Base-by-base conservation (phyloP, 2,329 filamentous ascomycete genomes). In the Monilinia fructicola region DNA sequence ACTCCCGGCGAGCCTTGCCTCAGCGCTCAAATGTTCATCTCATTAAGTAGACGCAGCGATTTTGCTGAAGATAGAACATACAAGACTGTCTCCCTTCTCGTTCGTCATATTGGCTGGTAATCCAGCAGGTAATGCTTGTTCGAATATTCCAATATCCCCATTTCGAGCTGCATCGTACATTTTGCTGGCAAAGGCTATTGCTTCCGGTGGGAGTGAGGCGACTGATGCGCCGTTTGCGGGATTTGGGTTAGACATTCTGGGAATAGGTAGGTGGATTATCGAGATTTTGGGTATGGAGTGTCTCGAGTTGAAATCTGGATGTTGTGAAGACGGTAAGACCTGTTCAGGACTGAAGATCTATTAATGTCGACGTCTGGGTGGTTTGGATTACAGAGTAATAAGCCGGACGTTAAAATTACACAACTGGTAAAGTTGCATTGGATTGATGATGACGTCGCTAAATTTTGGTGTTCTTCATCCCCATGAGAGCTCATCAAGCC, bases 31-130 rank as follows among this genome's bases (percentile, higher is more conserved):
- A 11, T 23, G 21, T 23, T n/a, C 26, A n/a, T 5, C 31, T 7
- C 4, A 9, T 26, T 1, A 12, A 40, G 38, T 40, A 40, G 38
- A 40, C 11, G 12, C 38, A 3, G 38, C 7, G 38, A 14, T 40
- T 40, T 40, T 11, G 38, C 12, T 40, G 2, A 44, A 58, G 0
- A n/a, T 40, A 35, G 65, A 16, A 70, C 81, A 54, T 80, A 87
- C 84, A 68, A 92, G 77, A n/a, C 85, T 90, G 75, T 92, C 89
- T 59, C 89, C 90, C 70, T 90, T 88, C 60, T 89, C 84, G 72
- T 92, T 91, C 28, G 88, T 90, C 76, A 92, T 80, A 72, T 91
- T 91, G 1, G 84, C 80, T 0, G 89, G 89, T 35, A 92, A 79
- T 1, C 90, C 89, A 2, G 85, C 86, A 1, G 82, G 80, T 48